A percentile compares a stretch with the other conserved stretches of the same genome.
Evolutionary conservation across 2,329 filamentous ascomycete genomes (phyloP).

Genomic region (Colletotrichum falcatum): DNA sequence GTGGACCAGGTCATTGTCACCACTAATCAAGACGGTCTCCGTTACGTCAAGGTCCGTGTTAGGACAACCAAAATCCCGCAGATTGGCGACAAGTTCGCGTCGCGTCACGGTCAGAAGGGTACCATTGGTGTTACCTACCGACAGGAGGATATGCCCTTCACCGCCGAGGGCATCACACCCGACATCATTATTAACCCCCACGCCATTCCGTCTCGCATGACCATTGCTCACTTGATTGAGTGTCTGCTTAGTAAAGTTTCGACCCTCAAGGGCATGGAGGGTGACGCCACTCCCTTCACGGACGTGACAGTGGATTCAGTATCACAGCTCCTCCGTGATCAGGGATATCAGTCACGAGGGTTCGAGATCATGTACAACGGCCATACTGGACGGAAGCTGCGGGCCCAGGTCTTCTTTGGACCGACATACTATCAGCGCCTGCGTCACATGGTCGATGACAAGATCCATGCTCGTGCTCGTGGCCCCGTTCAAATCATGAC

Average conservation of each 20-base stretch:
- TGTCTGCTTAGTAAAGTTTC: conserved; percentile 97
- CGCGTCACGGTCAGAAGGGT: conserved; percentile 98
- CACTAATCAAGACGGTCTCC: conserved; percentile 92
- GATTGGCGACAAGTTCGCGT: conserved; percentile 99
- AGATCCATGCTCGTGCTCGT: conserved; percentile 98
- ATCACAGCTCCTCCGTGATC: conserved; percentile 84
- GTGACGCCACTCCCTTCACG: conserved; percentile 97
- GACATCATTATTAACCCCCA: conserved; percentile 99
- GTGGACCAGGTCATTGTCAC: conserved; percentile 94
- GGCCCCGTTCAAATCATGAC: conserved; percentile 98
- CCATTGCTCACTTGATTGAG: conserved; percentile 99
- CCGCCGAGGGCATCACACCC: conserved; percentile 87
- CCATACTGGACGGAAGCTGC: conserved; percentile 93
- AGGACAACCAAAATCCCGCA: conserved; percentile 98
- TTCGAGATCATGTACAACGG: conserved; percentile 99
- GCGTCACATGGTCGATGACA: conserved; percentile 99
- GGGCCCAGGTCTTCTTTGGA: conserved; percentile 95
- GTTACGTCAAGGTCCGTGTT: conserved; percentile 97
- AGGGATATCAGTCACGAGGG: conserved; percentile 95
- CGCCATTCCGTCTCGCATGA: conserved; percentile 99
- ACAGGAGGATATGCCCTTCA: conserved; percentile 99
- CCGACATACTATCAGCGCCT: conserved; percentile 99
- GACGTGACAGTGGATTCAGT: conserved; percentile 97
- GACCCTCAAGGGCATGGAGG: conserved; percentile 92
- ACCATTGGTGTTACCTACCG: conserved; percentile 99